A percentile compares a stretch with the other conserved stretches of the same genome.
phyloP scores from a whole-genome alignment of 1,139 yeast genomes.

The Saccharomyces pastorianus region DNA sequence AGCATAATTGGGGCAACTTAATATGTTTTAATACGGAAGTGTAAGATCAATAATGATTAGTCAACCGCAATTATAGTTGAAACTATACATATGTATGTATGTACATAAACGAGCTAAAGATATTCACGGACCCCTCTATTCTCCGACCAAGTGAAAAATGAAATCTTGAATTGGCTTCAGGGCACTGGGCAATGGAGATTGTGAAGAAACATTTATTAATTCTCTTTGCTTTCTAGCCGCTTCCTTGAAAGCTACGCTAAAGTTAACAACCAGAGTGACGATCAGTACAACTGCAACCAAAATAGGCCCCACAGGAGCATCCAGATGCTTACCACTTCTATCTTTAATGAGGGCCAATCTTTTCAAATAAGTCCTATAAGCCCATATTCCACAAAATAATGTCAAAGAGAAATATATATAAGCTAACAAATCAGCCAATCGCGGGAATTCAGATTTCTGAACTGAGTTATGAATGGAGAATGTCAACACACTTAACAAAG shows the following conservation, averaged over 20 bases:
- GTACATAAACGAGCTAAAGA: neutral
- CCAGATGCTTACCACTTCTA: constrained; percentile 81
- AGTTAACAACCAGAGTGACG: constrained; percentile 61
- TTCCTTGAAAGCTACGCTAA: constrained; percentile 51
- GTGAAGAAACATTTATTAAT: neutral
- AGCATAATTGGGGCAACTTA: neutral
- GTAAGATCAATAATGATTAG: neutral
- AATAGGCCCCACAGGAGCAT: constrained; percentile 82
- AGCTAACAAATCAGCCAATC: constrained; percentile 57
- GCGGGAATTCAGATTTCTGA: constrained; percentile 48
- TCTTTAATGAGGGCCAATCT: constrained; percentile 68
- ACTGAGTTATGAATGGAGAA: constrained; percentile 77
- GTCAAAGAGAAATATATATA: constrained; percentile 75
- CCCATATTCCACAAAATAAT: constrained; percentile 81
- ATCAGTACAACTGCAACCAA: constrained; percentile 65
- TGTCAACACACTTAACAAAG: constrained; percentile 77
- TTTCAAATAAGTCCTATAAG: constrained; percentile 64
- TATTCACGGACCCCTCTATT: neutral
- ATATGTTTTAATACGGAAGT: neutral
- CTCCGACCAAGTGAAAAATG: constrained; percentile 14
- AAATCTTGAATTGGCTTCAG: constrained; percentile 27
- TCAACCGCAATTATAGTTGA: no score
- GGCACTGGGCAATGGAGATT: constrained; percentile 15
- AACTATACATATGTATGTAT: neutral
- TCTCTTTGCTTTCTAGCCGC: neutral